A percentile compares a stretch with the other conserved stretches of the same genome.
phyloP scores from a whole-genome alignment of 495 filamentous ascomycete species.

The Evernia prunastri region DNA sequence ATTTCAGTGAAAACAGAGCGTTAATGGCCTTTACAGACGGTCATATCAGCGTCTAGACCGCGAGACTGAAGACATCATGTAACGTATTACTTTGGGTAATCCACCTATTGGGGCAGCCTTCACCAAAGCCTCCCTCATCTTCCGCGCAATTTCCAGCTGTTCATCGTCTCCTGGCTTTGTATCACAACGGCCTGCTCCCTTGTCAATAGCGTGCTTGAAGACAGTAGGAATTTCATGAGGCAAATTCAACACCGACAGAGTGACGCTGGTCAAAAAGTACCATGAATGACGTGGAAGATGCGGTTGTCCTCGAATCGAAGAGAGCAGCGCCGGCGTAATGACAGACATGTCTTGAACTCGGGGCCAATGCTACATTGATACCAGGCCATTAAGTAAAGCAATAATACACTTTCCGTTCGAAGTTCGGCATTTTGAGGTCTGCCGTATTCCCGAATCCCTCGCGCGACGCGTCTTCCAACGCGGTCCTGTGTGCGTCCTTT shows the following conservation, averaged over 20 bases:
- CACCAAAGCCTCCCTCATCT: constrained; percentile 49
- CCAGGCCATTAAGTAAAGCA: background rate
- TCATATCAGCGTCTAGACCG: constrained; percentile 8
- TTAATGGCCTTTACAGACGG: constrained; percentile 43
- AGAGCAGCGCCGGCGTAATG: constrained; percentile 37
- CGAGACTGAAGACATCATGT: background rate
- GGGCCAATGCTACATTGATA: background rate
- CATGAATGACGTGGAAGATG: constrained; percentile 44
- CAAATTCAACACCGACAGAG: constrained; percentile 46
- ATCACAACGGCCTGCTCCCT: constrained; percentile 20
- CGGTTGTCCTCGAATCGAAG: constrained; percentile 39
- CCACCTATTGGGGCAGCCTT: constrained; percentile 47
- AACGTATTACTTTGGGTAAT: constrained; percentile 42
- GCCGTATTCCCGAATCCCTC: too few species aligned
- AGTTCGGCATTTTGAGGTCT: background rate
- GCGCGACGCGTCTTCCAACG: background rate
- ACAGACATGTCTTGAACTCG: constrained; percentile 11
- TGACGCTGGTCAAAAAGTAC: constrained; percentile 48
- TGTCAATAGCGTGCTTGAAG: constrained; percentile 39
- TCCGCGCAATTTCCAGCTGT: constrained; percentile 39
- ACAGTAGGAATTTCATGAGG: constrained; percentile 48
- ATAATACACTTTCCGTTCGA: too few species aligned
- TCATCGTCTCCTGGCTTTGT: constrained; percentile 32
- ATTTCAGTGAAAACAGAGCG: constrained; percentile 42
- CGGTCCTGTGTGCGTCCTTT: background rate